These are phyloP conservation scores for Trichoderma sp. DNA, from an alignment of 2,329 filamentous ascomycete species.

Conservation along the genomic window DNA sequence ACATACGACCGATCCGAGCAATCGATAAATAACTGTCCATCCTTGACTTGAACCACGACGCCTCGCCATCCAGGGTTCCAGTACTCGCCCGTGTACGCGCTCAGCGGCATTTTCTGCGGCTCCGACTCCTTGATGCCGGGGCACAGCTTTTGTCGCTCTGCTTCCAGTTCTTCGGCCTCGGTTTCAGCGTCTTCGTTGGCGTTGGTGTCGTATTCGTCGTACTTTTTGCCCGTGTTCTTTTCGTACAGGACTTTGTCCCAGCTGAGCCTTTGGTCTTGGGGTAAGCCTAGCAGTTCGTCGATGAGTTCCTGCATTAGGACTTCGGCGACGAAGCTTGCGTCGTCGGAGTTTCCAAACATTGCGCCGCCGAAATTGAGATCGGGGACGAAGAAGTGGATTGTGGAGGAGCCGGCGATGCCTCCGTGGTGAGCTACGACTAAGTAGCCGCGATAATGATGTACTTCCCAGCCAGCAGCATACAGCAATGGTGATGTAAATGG, in stretches of 20 bases:
- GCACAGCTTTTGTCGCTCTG: neutral
- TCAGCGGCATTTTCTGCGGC: conserved; percentile 16
- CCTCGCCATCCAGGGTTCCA: conserved; percentile 29
- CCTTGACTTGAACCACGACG: conserved; percentile 24
- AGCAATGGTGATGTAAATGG: conserved; percentile 14
- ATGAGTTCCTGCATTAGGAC: conserved; percentile 26
- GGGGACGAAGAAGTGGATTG: conserved; percentile 30
- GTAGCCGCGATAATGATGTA: conserved; percentile 24
- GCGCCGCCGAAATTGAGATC: conserved; percentile 27
- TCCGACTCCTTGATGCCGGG: neutral
- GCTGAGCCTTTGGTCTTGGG: neutral
- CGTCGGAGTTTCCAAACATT: conserved; percentile 28
- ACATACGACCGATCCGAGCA: conserved; percentile 30
- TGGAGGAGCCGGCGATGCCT: conserved; percentile 26
- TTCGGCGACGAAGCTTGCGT: conserved; percentile 19
- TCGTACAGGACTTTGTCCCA: neutral
- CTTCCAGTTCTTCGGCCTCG: neutral
- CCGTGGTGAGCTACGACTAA: conserved; percentile 29
- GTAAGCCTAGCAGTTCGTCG: conserved; percentile 20
- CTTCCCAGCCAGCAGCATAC: conserved; percentile 28
- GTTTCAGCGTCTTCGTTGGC: neutral
- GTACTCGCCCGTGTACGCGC: conserved; percentile 25
- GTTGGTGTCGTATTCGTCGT: neutral
- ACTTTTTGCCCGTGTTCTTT: neutral
- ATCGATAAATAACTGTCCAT: conserved; percentile 26